Base-by-base conservation (phyloP, 768 basidiomycete genomes). In the Russula foetens region DNA sequence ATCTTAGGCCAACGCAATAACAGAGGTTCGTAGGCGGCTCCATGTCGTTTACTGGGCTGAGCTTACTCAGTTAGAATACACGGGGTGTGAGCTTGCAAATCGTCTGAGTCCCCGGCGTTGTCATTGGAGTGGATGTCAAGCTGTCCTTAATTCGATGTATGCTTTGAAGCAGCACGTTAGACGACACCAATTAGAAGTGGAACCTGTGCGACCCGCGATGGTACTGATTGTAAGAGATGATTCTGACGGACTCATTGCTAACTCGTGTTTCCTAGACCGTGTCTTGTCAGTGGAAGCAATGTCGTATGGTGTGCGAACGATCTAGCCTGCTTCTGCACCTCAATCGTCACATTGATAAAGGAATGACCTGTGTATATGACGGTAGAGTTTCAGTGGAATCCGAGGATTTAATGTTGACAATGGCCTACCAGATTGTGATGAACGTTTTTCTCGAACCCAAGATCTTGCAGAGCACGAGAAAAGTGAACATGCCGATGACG, bases 221-320 rank as follows among this genome's bases (percentile, higher is more conserved):
- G 61, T 62, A 58, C 41, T 24, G 43, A 41, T 15, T 47, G 35
- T 39, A 49, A 21, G 45, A 46, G 39, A 57, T 53, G 45, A 62
- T 15, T 23, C 14, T 17, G 54, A 21, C 43, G n/a, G 29, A 53
- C 49, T 23, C 7, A 19, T 11, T 46, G 45, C 61, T 62, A 17
- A 57, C 45, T 26, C 4, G 51, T 15, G 41, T 62, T 44, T 48
- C 51, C 35, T 53, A 62, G 61, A 62, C 61, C 15, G 61, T 62
- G 44, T 62, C 61, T 35, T 62, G 61, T 52, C 61, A 28, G 46
- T 62, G 61, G 61, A 62, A 62, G 47, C 50, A 62, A 48, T 62
- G 61, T 29, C 61, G 61, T 43, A 62, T 62, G 61, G 61, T 62
- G 45, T 62, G 61, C 61, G 49, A 62, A 53, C 44, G 39, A 48